Percentiles rank a stretch among this genome's conserved stretches.
These are phyloP conservation scores for Cladosporium colombiae DNA, from an alignment of 2,329 filamentous ascomycete species.

Conservation along the genomic window DNA sequence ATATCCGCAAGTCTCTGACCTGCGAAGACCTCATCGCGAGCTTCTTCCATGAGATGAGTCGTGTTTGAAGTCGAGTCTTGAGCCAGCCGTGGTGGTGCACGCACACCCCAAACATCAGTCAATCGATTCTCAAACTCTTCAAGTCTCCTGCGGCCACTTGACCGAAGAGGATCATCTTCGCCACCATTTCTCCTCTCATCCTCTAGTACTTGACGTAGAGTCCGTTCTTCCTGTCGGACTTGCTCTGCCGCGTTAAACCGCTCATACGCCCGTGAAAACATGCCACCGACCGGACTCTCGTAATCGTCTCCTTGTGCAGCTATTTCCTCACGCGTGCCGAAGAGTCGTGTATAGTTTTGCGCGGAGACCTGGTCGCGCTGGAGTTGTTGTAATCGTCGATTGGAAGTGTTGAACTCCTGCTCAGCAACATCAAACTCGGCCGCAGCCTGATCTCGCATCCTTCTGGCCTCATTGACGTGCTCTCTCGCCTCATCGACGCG, in stretches of 20 bases:
- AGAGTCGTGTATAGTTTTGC: conserved; percentile 44
- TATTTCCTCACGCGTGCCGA: conserved; percentile 50
- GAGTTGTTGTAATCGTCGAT: conserved; percentile 36
- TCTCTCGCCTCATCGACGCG: conserved; percentile 35
- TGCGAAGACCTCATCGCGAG: conserved; percentile 20
- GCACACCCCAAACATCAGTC: conserved; percentile 37
- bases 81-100: conserved; percentile 18
- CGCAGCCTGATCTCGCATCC: conserved; percentile 36
- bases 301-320: conserved; percentile 49
- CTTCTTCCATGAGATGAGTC: conserved; percentile 19
- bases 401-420: conserved; percentile 35
- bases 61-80: conserved; percentile 19
- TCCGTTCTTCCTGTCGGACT: conserved; percentile 37
- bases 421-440: conserved; percentile 38
- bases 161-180: conserved; percentile 20
- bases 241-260: conserved; percentile 47
- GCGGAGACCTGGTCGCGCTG: conserved; percentile 39
- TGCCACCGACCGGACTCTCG: conserved; percentile 49
- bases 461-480: conserved; percentile 36
- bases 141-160: conserved; percentile 21
- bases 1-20: conserved; percentile 9
- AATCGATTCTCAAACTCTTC: conserved; percentile 27
- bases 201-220: conserved; percentile 35
- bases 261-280: conserved; percentile 49
- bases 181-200: conserved; percentile 32